These are phyloP conservation scores for Acanthamoeba rhysodes DNA, from an alignment of 208 protist genomes.

Conservation along the genomic window DNA sequence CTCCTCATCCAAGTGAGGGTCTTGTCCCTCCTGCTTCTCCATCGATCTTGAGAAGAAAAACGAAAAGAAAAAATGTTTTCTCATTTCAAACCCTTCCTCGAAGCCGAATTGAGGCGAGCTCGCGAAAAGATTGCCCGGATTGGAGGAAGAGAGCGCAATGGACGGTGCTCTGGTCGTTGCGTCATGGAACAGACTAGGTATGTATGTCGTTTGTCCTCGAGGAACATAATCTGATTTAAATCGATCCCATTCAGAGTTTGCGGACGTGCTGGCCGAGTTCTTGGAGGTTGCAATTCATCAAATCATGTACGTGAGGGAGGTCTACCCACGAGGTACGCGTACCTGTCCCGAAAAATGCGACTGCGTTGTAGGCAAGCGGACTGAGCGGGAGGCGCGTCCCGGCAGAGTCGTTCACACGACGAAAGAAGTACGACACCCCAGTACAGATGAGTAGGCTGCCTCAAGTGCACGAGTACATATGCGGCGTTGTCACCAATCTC, in stretches of 20 bases:
- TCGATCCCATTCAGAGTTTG: slow-evolving; percentile 23
- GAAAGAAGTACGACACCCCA: slow-evolving; percentile 74
- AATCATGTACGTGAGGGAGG: slow-evolving; percentile 71
- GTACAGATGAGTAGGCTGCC: slow-evolving; percentile 70
- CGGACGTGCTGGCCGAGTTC: slow-evolving; percentile 53
- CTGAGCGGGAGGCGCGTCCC: too few species aligned
- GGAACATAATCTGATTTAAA: neutral
- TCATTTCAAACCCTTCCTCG: neutral
- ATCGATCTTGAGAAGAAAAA: neutral
- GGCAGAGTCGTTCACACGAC: slow-evolving; percentile 69
- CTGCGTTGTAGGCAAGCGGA: neutral
- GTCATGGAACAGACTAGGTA: neutral
- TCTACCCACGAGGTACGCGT: slow-evolving; percentile 75
- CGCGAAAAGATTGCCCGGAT: too few species aligned
- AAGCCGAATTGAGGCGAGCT: too few species aligned
- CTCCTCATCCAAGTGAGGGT: neutral
- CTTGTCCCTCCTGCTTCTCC: neutral
- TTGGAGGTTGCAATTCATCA: slow-evolving; percentile 71
- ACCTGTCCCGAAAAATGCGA: too few species aligned
- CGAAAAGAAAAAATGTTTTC: neutral
- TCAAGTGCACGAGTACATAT: slow-evolving; percentile 65
- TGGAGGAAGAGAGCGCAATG: too few species aligned
- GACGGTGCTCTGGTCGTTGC: neutral
- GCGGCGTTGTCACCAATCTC: slow-evolving; percentile 3
- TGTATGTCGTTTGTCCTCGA: neutral